Percentiles rank a stretch among this genome's conserved stretches.
Conservation (phyloP, 768 basidiomycete species). For the Lyophyllum semitale region DNA sequence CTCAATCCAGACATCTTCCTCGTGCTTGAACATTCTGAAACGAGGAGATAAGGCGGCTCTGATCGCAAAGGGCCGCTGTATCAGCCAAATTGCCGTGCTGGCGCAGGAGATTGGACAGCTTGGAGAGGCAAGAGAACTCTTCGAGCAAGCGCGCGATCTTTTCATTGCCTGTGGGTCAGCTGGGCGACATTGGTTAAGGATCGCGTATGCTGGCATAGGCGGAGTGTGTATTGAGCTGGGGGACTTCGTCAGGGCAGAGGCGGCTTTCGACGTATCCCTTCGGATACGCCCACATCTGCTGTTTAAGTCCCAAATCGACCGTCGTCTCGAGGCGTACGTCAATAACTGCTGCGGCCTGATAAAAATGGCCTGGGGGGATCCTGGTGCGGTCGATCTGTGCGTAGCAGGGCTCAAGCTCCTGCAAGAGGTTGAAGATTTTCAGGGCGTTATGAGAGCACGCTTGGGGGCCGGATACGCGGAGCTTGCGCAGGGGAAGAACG, state of each 20-base stretch:
- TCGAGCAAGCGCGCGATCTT: not conserved
- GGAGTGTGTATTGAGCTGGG: not conserved
- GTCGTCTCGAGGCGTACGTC: not conserved
- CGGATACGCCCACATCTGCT: not conserved
- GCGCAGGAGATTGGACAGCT: constrained; percentile 1
- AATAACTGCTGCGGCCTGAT: not conserved
- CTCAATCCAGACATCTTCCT: not conserved
- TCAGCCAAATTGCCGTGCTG: not conserved
- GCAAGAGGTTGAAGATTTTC: not conserved
- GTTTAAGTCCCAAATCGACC: not conserved
- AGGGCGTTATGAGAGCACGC: not conserved
- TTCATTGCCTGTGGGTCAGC: not conserved
- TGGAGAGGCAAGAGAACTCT: not conserved
- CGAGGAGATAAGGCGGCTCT: not conserved
- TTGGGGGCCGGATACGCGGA: constrained; percentile 1
- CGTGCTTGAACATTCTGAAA: not conserved
- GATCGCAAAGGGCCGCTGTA: not conserved
- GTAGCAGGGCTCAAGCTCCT: not conserved
- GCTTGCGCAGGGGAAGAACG: not conserved
- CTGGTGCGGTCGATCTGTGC: not conserved
- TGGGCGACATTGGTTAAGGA: not conserved
- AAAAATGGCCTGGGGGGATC: not conserved
- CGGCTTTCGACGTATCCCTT: not conserved
- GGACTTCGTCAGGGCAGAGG: constrained; percentile 1
- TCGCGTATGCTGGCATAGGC: not conserved